Evolutionary conservation across 345 rosid genomes (phyloP), one percentile per base, ranked within the genome.

Genomic region (Schrenkiella parvula): DNA sequence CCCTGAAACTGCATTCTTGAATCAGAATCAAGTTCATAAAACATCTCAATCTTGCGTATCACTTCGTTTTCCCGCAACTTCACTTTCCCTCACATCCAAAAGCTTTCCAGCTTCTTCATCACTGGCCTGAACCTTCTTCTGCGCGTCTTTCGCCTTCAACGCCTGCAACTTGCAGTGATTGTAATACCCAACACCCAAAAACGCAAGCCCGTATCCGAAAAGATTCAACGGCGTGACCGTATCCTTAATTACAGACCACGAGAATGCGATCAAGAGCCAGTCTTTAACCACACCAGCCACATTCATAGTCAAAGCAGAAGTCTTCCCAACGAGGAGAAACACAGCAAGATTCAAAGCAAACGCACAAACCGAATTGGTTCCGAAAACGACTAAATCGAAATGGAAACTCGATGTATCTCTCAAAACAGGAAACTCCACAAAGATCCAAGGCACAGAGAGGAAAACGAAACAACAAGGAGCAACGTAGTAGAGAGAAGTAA

Each of bases 231-330:
- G 92, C 4, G 98, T 93, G 8, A 93, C 98, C 0, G 96, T 90
- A 38, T 93, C 98, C 87, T 93, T 89, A 25, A 93, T 93, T 46
- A 93, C 93, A 0, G 98, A 93, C 98, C 98, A 93, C 0, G 98
- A 93, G 72, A 93, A 93, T 0, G 97, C 98, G 22, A 93, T 93
- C 85, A 93, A 78, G 46, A 93, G 73, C 98, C 97, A 93, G 73
- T 93, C 98, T 73, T 93, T 93, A 6, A 93, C 98, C 8, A 93
- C 97, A 60, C 98, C 98, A 59, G 98, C 98, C 37, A 93, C 98
- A 77, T 93, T 93, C 98, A 93, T 93, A 3, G 98, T 90, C 86
- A 93, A 75, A 46, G 98, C 98, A 0, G 98, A 93, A 17, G 98
- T 93, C 83, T 93, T 93, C 2, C 98, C 98, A 23, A 93, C 97